phyloP scores from a whole-genome alignment of 2,329 filamentous ascomycete species.

The Ophiostoma piceae region DNA sequence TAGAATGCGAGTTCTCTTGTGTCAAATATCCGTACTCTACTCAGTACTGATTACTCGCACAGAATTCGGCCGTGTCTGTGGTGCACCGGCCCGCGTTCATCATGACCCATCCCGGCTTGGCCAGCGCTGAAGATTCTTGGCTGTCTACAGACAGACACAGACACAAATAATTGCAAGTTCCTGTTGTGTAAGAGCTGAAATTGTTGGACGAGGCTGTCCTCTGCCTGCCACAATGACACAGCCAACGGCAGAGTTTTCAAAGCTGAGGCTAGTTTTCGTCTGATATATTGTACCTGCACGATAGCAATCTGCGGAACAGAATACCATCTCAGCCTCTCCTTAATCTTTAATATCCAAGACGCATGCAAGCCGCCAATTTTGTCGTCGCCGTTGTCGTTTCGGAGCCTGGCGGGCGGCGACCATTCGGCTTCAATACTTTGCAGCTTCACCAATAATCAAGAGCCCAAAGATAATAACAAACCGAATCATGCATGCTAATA shows the following conservation, averaged over 20 bases:
- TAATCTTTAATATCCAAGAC: too few species aligned
- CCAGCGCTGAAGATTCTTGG: not conserved
- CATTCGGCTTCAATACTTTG: too few species aligned
- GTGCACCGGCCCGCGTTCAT: conserved; percentile 8
- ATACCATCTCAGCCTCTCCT: not conserved
- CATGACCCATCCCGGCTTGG: not conserved
- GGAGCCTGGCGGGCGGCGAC: not conserved
- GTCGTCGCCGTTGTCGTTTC: not conserved
- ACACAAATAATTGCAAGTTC: not conserved
- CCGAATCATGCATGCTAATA: not conserved
- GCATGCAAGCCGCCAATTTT: too few species aligned
- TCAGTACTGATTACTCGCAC: too few species aligned
- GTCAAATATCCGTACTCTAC: too few species aligned
- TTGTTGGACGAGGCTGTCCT: not conserved
- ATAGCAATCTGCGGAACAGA: not conserved
- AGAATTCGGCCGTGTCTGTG: not conserved
- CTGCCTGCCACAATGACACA: not conserved
- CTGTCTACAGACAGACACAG: not conserved
- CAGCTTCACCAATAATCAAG: too few species aligned
- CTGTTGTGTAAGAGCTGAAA: not conserved
- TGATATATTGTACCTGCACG: not conserved
- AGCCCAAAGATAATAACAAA: not conserved
- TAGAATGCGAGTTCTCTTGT: not conserved
- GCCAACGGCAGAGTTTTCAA: not conserved
- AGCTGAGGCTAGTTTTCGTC: not conserved